Evolutionary conservation across 179 eudicot species (phyloP).

Genomic region (Spinacia oleracea): DNA sequence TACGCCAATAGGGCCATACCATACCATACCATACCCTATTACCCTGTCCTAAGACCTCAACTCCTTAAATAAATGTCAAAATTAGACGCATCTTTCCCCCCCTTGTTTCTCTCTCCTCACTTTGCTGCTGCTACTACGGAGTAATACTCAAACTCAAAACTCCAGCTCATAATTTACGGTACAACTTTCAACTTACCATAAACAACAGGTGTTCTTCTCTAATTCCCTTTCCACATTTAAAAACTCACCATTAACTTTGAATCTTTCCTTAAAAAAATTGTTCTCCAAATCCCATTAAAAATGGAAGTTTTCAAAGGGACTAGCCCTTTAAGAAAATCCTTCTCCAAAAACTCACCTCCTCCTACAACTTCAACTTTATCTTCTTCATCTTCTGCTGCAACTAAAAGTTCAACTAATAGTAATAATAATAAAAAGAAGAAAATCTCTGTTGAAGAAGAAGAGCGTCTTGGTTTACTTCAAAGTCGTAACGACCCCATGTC

Average conservation of each 20-base stretch:
- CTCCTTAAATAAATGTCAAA: neutral
- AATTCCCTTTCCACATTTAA: neutral
- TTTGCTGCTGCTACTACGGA: neutral
- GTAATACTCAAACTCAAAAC: neutral
- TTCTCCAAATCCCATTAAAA: neutral
- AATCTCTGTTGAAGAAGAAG: constrained; percentile 20
- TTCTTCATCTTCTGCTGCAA: neutral
- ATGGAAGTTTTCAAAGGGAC: constrained; percentile 11
- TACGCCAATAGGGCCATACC: no score
- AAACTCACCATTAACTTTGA: neutral
- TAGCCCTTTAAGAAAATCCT: constrained; percentile 6
- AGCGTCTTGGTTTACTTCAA: constrained; percentile 29
- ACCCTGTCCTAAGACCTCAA: neutral
- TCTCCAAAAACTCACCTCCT: neutral
- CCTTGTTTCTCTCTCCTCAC: neutral
- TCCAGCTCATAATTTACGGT: neutral
- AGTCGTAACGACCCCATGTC: constrained; percentile 31
- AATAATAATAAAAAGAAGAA: constrained; percentile 15
- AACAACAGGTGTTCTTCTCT: neutral
- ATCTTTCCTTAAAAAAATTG: neutral
- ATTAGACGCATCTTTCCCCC: neutral
- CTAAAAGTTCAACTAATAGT: neutral
- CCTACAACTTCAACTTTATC: neutral
- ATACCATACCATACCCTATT: no score
- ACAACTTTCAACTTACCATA: neutral